Evolutionary conservation across 371 early-diverging fungal genomes (phyloP).

Genomic region (Rhizopus microsporus): DNA sequence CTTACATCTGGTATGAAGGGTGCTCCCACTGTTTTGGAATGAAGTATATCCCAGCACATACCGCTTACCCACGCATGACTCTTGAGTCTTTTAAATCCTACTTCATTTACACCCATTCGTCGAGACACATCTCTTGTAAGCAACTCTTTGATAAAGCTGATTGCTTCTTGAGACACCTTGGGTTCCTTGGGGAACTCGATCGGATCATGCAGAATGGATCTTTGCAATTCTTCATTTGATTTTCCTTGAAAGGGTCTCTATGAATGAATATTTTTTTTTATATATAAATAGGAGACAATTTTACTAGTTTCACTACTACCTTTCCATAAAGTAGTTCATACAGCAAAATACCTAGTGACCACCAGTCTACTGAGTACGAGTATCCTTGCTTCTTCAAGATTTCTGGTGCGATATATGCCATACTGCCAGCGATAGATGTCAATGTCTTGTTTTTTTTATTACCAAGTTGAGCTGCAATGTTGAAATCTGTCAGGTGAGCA

Average conservation of each 20-base stretch:
- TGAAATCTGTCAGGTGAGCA: slow-evolving; percentile 88
- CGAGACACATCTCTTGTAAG: slow-evolving; percentile 57
- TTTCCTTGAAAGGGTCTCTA: slow-evolving; percentile 84
- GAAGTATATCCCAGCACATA: slow-evolving; percentile 59
- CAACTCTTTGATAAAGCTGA: slow-evolving; percentile 57
- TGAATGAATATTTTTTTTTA: not conserved
- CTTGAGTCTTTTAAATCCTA: slow-evolving; percentile 55
- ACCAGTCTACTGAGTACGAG: slow-evolving; percentile 81
- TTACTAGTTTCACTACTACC: slow-evolving; percentile 4
- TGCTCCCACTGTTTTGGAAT: slow-evolving; percentile 55
- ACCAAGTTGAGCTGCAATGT: slow-evolving; percentile 64
- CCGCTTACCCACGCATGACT: slow-evolving; percentile 64
- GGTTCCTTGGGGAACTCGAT: slow-evolving; percentile 60
- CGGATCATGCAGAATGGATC: slow-evolving; percentile 61
- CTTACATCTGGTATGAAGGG: slow-evolving; percentile 72
- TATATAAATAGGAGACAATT: not conserved
- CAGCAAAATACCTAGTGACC: slow-evolving; percentile 86
- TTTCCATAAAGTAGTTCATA: slow-evolving; percentile 53
- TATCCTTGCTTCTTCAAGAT: slow-evolving; percentile 75
- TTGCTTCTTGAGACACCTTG: slow-evolving; percentile 53
- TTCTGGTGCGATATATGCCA: slow-evolving; percentile 86
- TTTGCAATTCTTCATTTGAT: slow-evolving; percentile 71
- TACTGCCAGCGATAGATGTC: slow-evolving; percentile 73
- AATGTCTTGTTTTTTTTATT: slow-evolving; percentile 33
- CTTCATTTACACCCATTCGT: slow-evolving; percentile 58